Conservation (phyloP, 768 basidiomycete genomes). For the Agrocybe pediades region DNA sequence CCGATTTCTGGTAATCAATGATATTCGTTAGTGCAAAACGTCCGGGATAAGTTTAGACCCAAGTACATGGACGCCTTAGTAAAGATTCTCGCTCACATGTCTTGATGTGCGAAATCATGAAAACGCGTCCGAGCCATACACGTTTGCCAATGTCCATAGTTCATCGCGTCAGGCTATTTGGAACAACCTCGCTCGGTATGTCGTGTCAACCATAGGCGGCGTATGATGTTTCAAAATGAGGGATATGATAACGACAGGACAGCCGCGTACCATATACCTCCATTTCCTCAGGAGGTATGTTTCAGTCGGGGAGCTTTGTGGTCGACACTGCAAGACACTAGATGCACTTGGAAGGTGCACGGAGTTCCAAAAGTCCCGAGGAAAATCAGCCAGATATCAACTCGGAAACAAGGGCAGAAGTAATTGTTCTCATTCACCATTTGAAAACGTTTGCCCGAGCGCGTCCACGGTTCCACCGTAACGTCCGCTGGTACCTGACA, state of each 20-base stretch:
- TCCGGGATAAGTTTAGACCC: not conserved
- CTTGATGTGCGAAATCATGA: not conserved
- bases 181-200: not conserved
- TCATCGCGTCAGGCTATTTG: not conserved
- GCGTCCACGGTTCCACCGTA: not conserved
- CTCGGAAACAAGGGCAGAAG: not conserved
- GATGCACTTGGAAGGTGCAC: not conserved
- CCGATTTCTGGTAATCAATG: not conserved
- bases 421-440: not conserved
- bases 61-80: not conserved
- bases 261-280: not conserved
- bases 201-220: not conserved
- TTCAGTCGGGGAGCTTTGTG: no score
- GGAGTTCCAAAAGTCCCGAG: not conserved
- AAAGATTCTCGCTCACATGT: not conserved
- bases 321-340: not conserved
- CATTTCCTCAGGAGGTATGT: not conserved
- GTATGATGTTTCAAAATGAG: not conserved
- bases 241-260: not conserved
- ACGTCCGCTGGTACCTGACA: not conserved
- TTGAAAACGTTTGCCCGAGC: not conserved
- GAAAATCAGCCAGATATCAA: not conserved
- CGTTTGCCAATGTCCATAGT: not conserved
- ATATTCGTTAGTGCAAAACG: not conserved
- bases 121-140: not conserved